Evolutionary conservation across 1,284 basidiomycete species (phyloP), one percentile per base, ranked within the genome.

Genomic region (Earliella scabrosa): DNA sequence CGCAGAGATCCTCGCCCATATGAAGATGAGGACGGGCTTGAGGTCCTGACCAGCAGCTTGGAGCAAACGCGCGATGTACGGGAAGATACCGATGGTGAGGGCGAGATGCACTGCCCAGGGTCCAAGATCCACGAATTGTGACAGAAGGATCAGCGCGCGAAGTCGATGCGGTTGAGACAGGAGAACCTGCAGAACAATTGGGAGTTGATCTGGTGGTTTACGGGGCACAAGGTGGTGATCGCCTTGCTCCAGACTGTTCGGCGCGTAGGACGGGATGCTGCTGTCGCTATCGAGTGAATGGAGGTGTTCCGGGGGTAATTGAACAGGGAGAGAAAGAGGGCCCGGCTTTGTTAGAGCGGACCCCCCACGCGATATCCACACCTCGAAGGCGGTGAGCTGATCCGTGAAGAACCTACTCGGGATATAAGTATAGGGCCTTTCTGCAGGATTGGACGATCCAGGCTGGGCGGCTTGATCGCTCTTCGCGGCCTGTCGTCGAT

Each of bases 31-130:
- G n/a, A 99, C 96, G 0, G 97, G 97, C 48, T 95, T 92, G 27
- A 99, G 83, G 68, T 99, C 97, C 60, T 91, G 89, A 0, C 95
- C 94, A 0, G 96, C 95, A 0, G 95, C 95, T 73, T 97, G 96
- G 2, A 99, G 82, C 5, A 99, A 83, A 68, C 97, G 97, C 60
- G 95, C 94, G 43, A 98, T 98, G 70, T 99, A 99, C 2, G 97
- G 97, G 77, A 98, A 99, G 68, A 99, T 98, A 20, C 97, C 97
- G 67, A 99, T 98, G n/a, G 93, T 93, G 34, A 99, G 82, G 7
- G 97, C 95, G 35, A 98, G 86, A 64, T 98, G 93, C 53, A 99
- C 97, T 0, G 97, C 97, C 96, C 97, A 99, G 6, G 97, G 96
- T 0, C 97, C 97, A 2, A 99, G 84, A 71, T 99, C 97, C 64